These are phyloP conservation scores for Chenopodium formosanum DNA, from an alignment of 148 eudicot genomes.

Conservation along the genomic window DNA sequence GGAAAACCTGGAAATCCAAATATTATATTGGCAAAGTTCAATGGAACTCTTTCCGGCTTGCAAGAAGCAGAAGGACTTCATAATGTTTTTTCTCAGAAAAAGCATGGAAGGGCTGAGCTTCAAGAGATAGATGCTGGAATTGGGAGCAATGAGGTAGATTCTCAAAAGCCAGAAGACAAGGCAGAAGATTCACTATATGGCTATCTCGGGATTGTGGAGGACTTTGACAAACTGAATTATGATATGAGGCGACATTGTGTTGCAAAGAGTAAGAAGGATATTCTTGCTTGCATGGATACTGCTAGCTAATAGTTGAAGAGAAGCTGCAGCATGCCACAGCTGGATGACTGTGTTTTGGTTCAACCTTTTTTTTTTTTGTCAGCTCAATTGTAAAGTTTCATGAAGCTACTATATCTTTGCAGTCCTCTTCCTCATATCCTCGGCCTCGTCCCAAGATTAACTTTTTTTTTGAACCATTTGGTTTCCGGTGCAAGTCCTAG, in stretches of 20 bases:
- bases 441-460: not conserved
- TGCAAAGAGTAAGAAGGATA: conserved; percentile 55
- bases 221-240: conserved; percentile 49
- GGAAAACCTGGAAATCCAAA: conserved; percentile 51
- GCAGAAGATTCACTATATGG: conserved; percentile 36
- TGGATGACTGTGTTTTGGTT: conserved; percentile 8
- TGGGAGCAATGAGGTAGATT: conserved; percentile 7
- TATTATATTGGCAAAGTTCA: conserved; percentile 45
- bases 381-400: conserved; percentile 3
- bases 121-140: conserved; percentile 19
- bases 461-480: not conserved
- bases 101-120: conserved; percentile 49
- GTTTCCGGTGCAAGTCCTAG: not conserved
- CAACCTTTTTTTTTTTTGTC: not conserved
- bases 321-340: not conserved
- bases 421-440: not conserved
- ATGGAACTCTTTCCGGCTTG: conserved; percentile 47
- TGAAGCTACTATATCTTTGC: not conserved
- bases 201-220: conserved; percentile 48
- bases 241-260: conserved; percentile 38
- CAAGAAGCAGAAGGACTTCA: conserved; percentile 58
- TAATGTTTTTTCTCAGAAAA: conserved; percentile 32
- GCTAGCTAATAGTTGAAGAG: not conserved
- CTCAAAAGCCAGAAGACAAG: conserved; percentile 23
- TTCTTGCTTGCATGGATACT: conserved; percentile 10